Percentiles rank a stretch among this genome's conserved stretches.
phyloP scores from a whole-genome alignment of 345 rosid genomes.

The Gossypium mustelinum region DNA sequence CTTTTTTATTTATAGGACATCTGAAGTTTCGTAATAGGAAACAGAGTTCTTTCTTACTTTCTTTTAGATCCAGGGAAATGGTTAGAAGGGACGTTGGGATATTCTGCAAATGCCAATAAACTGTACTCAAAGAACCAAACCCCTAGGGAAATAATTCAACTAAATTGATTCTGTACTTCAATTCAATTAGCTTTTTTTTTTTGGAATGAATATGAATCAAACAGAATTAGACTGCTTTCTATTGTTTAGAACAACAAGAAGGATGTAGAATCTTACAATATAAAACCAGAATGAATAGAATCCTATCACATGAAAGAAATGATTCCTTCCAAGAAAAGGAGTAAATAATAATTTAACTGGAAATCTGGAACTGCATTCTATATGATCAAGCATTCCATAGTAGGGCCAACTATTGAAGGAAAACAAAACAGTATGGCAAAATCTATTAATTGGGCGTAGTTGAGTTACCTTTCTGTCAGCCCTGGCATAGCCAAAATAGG shows the following conservation, averaged over 20 bases:
- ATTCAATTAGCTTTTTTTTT: neutral
- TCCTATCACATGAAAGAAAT: neutral
- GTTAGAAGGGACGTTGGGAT: neutral
- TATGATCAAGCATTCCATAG: neutral
- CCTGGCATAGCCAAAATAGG: constrained; percentile 95
- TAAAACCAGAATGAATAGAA: neutral
- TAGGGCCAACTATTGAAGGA: neutral
- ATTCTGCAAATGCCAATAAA: neutral
- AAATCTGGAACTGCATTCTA: neutral
- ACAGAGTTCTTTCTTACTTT: neutral
- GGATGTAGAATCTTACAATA: neutral
- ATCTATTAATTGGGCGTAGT: neutral
- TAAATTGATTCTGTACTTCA: neutral
- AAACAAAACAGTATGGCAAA: neutral
- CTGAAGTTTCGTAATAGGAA: constrained; percentile 6
- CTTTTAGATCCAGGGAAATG: neutral
- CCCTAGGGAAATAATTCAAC: neutral
- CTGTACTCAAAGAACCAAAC: neutral
- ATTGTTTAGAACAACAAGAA: neutral
- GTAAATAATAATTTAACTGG: neutral
- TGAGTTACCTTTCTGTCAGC: constrained; percentile 88
- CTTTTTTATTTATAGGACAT: neutral
- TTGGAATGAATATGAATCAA: neutral
- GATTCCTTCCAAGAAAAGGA: neutral
- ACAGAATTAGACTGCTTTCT: neutral